Evolutionary conservation across 176 grass and related monocot genomes (phyloP).

Genomic region (Rhynchospora pubera): DNA sequence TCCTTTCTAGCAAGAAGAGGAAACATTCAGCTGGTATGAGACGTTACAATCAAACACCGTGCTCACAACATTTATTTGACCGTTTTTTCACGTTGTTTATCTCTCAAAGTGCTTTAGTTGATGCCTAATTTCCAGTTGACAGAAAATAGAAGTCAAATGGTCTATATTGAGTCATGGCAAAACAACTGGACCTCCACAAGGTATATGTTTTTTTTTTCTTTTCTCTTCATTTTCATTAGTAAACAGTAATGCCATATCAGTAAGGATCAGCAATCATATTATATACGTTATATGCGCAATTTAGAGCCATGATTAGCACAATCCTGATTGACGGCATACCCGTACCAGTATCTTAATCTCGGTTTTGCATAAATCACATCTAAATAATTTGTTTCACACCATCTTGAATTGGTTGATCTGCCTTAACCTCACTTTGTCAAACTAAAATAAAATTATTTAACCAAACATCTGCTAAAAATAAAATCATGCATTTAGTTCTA

Average conservation of each 20-base stretch:
- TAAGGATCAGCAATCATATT: background rate
- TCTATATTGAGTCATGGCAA: background rate
- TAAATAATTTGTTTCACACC: background rate
- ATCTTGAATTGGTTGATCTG: background rate
- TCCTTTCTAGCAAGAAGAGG: background rate
- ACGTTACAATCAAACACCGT: background rate
- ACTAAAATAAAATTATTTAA: background rate
- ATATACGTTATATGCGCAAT: background rate
- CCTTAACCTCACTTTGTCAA: background rate
- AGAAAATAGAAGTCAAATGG: background rate
- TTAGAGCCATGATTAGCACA: background rate
- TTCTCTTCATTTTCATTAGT: background rate
- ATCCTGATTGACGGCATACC: background rate
- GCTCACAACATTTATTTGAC: background rate
- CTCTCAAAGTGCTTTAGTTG: background rate
- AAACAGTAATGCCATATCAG: background rate
- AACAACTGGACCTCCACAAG: background rate
- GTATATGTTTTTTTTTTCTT: background rate
- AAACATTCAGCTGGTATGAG: background rate
- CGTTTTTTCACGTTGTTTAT: background rate
- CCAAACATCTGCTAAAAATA: background rate
- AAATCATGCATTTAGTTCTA: background rate
- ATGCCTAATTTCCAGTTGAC: background rate
- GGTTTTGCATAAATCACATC: background rate
- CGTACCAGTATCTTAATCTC: background rate